Evolutionary conservation across 1,284 basidiomycete species (phyloP).

Genomic region (Omphalotus olearius): DNA sequence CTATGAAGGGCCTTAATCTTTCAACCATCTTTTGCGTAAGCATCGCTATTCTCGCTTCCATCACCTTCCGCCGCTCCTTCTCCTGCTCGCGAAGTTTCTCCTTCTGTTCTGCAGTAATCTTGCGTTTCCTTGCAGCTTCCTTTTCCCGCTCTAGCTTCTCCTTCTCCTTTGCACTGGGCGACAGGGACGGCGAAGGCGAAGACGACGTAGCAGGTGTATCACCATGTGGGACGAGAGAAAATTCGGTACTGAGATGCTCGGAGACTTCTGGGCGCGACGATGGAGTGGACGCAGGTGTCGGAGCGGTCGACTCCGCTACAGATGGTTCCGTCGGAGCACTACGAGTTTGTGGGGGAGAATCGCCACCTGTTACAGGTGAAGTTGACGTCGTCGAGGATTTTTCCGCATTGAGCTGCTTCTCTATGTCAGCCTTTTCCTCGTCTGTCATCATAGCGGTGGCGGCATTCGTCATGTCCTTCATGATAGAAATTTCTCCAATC

Average conservation of each 20-base stretch:
- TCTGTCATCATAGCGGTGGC: constrained; percentile 84
- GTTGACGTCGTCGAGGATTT: constrained; percentile 18
- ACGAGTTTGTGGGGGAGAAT: constrained; percentile 4
- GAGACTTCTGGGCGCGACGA: constrained; percentile 8
- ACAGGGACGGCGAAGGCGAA: constrained; percentile 19
- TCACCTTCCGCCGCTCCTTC: constrained; percentile 71
- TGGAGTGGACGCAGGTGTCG: constrained; percentile 6
- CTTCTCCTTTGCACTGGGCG: constrained; percentile 15
- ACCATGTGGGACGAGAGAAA: constrained; percentile 13
- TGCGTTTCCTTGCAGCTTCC: constrained; percentile 52
- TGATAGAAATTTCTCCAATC: constrained; percentile 91
- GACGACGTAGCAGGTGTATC: background rate
- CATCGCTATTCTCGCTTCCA: constrained; percentile 72
- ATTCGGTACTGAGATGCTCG: constrained; percentile 1
- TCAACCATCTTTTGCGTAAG: constrained; percentile 79
- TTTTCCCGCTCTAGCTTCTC: constrained; percentile 32
- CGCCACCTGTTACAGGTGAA: constrained; percentile 14
- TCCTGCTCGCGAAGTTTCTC: constrained; percentile 82
- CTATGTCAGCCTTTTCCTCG: constrained; percentile 87
- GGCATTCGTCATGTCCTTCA: constrained; percentile 84
- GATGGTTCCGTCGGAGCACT: constrained; percentile 9
- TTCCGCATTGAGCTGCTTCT: constrained; percentile 60
- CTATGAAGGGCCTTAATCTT: constrained; percentile 82
- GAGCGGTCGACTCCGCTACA: background rate
- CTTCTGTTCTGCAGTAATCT: constrained; percentile 80